A percentile compares a stretch with the other conserved stretches of the same genome.
Evolutionary conservation across 2,329 filamentous ascomycete species (phyloP).

Genomic region (Phaeosphaeriaceae sp.): DNA sequence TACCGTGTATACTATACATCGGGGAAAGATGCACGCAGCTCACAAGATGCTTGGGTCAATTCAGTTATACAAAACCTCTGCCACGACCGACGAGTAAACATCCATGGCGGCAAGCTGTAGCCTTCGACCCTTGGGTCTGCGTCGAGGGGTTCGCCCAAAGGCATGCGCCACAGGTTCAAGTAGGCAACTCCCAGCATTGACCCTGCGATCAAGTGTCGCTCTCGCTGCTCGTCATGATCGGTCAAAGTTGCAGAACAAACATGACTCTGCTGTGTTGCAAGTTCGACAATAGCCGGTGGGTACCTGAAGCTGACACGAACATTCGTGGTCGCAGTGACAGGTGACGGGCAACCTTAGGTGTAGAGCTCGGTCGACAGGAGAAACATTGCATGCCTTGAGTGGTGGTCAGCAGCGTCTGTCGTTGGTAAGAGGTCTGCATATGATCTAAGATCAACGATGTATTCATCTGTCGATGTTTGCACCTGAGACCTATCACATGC

Average conservation of each 20-base stretch:
- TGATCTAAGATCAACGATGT: not conserved
- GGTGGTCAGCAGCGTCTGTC: not conserved
- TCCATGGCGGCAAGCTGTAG: not conserved
- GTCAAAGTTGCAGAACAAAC: not conserved
- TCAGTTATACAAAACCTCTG: not conserved
- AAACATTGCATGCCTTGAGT: not conserved
- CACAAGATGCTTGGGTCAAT: not conserved
- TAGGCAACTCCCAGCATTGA: not conserved
- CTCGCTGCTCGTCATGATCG: not conserved
- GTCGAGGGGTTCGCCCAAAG: not conserved
- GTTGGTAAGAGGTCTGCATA: not conserved
- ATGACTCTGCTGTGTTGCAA: not conserved
- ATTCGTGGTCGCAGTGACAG: constrained; percentile 2
- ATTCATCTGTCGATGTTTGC: not conserved
- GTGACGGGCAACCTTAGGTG: not conserved
- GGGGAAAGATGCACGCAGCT: not conserved
- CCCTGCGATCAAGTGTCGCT: not conserved
- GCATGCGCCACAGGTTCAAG: not conserved
- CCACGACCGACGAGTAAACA: not conserved
- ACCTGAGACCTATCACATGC: not conserved
- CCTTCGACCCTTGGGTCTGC: not conserved
- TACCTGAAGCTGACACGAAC: constrained; percentile 14
- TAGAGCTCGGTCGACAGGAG: constrained; percentile 7
- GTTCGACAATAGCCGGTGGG: constrained; percentile 20
- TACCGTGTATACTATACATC: no score